phyloP scores from a whole-genome alignment of 768 basidiomycete genomes.

The Collybiopsis confluens region DNA sequence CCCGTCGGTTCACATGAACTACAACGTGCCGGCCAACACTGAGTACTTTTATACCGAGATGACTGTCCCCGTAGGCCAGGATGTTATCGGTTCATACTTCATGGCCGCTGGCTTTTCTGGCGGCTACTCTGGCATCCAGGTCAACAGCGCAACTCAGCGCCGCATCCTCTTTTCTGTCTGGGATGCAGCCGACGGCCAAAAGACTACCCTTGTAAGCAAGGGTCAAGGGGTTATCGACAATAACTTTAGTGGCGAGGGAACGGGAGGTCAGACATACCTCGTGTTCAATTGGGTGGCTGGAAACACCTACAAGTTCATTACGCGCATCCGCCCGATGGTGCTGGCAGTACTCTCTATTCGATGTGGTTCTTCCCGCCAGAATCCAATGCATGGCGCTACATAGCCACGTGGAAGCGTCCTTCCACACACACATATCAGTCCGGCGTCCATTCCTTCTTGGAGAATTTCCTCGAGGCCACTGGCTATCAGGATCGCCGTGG shows the following conservation, averaged over 20 bases:
- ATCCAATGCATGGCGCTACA: not conserved
- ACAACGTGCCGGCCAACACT: not conserved
- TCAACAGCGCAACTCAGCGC: not conserved
- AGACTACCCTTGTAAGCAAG: not conserved
- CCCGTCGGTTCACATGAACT: conserved; percentile 1
- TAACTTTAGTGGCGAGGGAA: not conserved
- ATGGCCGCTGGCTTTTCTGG: not conserved
- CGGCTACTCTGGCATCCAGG: conserved; percentile 1
- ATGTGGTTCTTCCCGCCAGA: not conserved
- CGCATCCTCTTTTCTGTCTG: not conserved
- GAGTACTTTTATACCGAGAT: not conserved
- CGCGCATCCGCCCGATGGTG: not conserved
- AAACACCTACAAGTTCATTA: conserved; percentile 1
- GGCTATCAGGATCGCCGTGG: not conserved
- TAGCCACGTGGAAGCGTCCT: conserved; percentile 1
- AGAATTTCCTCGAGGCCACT: not conserved
- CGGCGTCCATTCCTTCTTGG: not conserved
- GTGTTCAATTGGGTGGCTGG: not conserved
- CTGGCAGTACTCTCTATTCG: not conserved
- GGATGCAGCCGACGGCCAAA: not conserved
- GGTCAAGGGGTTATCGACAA: not conserved
- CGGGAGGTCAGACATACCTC: conserved; percentile 1
- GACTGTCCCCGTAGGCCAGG: not conserved
- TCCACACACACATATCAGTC: not conserved
- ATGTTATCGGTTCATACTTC: not conserved